Percentiles rank a stretch among this genome's conserved stretches.
Evolutionary conservation across 2,329 filamentous ascomycete genomes (phyloP).

Genomic region (Coleophoma crateriformis): DNA sequence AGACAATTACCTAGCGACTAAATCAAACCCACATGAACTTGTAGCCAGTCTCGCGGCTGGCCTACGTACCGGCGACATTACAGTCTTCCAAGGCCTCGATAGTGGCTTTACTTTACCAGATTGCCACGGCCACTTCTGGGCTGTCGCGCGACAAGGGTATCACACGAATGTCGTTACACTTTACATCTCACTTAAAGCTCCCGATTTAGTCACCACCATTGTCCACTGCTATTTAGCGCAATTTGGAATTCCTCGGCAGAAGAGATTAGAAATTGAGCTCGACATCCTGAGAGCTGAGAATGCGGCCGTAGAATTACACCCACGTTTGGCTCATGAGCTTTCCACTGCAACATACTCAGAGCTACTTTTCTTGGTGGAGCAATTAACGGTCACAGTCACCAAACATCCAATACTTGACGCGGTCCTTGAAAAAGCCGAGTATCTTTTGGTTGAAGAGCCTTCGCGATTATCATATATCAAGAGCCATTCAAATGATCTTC

Average conservation of each 20-base stretch:
- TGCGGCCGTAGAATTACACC: neutral
- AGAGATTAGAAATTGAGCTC: conserved; percentile 27
- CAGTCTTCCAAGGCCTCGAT: conserved; percentile 28
- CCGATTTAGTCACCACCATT: conserved; percentile 23
- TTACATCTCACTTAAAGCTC: conserved; percentile 28
- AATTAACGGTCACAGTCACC: conserved; percentile 21
- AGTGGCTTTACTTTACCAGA: conserved; percentile 29
- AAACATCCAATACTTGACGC: conserved; percentile 18
- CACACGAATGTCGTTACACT: conserved; percentile 19
- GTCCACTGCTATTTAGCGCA: conserved; percentile 31
- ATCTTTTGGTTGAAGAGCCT: conserved; percentile 22
- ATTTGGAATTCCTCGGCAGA: conserved; percentile 22
- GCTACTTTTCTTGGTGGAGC: conserved; percentile 25
- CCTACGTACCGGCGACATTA: conserved; percentile 18
- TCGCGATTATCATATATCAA: conserved; percentile 22
- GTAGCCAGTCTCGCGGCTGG: conserved; percentile 21
- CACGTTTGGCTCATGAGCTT: neutral
- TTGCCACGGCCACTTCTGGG: conserved; percentile 27
- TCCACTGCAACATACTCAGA: conserved; percentile 24
- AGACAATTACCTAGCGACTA: conserved; percentile 6
- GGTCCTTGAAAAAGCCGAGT: conserved; percentile 21
- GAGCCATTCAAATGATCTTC: conserved; percentile 19
- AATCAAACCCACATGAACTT: neutral
- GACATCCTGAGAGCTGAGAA: conserved; percentile 17
- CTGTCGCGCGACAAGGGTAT: conserved; percentile 16